These are phyloP conservation scores for Neoarthrinium moseri DNA, from an alignment of 2,329 filamentous ascomycete species.

Conservation along the genomic window DNA sequence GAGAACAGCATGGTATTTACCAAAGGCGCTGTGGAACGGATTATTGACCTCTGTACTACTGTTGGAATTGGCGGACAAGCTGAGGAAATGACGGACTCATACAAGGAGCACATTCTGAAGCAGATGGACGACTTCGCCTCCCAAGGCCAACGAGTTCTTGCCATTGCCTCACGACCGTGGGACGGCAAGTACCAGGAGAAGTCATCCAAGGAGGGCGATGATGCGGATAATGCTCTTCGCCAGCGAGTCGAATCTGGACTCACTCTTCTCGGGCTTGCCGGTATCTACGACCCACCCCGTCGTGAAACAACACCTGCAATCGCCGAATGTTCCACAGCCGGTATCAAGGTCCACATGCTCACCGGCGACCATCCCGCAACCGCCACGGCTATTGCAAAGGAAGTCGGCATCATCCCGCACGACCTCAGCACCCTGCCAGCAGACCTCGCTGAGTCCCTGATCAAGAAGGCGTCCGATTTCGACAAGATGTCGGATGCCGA, in stretches of 20 bases:
- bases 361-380: constrained; percentile 81
- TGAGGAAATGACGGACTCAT: constrained; percentile 48
- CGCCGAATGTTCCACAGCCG: constrained; percentile 66
- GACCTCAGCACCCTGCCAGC: constrained; percentile 60
- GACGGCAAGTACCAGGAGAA: constrained; percentile 44
- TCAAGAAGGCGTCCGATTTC: constrained; percentile 76
- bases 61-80: constrained; percentile 41
- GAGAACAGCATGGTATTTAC: constrained; percentile 55
- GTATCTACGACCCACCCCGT: constrained; percentile 84
- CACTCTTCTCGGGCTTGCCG: constrained; percentile 76
- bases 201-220: constrained; percentile 17
- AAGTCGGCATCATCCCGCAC: constrained; percentile 73
- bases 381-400: constrained; percentile 72
- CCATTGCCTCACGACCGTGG: constrained; percentile 64
- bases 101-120: constrained; percentile 47
- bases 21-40: constrained; percentile 61
- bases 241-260: constrained; percentile 65
- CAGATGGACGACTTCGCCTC: constrained; percentile 61
- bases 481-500: constrained; percentile 73
- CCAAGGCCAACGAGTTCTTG: constrained; percentile 71
- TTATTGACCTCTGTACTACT: constrained; percentile 55
- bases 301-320: constrained; percentile 75
- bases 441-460: constrained; percentile 64
- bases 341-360: constrained; percentile 80
- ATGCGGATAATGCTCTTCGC: constrained; percentile 49